Evolutionary conservation across 2,329 filamentous ascomycete genomes (phyloP).

Genomic region (Colletotrichum abscissum): DNA sequence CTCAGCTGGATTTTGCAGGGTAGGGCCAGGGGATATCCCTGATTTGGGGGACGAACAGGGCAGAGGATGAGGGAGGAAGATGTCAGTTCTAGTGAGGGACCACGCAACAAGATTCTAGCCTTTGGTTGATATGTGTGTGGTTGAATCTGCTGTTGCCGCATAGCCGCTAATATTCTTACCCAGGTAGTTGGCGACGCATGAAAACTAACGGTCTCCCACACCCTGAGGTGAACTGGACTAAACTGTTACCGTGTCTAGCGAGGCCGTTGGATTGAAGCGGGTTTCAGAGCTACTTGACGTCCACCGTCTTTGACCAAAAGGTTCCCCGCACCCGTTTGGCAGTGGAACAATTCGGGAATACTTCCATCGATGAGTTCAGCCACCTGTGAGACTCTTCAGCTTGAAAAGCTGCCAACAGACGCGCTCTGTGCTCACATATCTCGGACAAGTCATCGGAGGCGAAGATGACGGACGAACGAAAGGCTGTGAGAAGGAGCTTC

Average conservation of each 20-base stretch:
- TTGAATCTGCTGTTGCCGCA: not conserved
- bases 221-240: not conserved
- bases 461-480: not conserved
- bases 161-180: not conserved
- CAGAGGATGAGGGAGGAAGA: not conserved
- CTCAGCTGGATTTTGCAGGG: not conserved
- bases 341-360: not conserved
- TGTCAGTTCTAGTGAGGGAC: not conserved
- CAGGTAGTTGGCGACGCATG: not conserved
- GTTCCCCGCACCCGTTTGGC: not conserved
- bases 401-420: not conserved
- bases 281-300: not conserved
- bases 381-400: not conserved
- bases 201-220: not conserved
- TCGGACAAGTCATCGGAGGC: not conserved
- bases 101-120: not conserved
- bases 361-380: too few relatives aligned
- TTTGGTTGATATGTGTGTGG: not conserved
- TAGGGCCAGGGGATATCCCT: conserved; percentile 17
- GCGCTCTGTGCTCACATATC: not conserved
- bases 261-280: not conserved
- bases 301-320: too few relatives aligned
- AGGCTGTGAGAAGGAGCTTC: not conserved
- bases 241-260: not conserved
- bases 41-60: not conserved